A percentile compares a stretch with the other conserved stretches of the same genome.
These are phyloP conservation scores for Alternaria longipes DNA, from an alignment of 2,329 filamentous ascomycete species.

Conservation along the genomic window DNA sequence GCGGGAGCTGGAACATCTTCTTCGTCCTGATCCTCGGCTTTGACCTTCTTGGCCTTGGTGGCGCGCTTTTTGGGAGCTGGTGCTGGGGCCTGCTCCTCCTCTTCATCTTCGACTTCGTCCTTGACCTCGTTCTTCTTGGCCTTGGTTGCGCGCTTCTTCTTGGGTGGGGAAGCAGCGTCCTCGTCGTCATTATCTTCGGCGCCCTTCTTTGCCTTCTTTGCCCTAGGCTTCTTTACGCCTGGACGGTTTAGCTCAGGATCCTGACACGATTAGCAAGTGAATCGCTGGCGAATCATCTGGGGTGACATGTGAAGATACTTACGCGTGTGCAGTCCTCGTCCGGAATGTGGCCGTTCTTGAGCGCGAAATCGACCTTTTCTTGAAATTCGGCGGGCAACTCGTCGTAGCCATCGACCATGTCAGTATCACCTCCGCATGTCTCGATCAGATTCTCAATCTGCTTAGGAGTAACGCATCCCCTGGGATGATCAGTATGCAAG, in stretches of 20 bases:
- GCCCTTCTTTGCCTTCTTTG: conserved; percentile 43
- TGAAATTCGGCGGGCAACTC: conserved; percentile 74
- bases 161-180: conserved; percentile 34
- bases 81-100: conserved; percentile 32
- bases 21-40: conserved; percentile 32
- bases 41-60: conserved; percentile 18
- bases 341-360: conserved; percentile 82
- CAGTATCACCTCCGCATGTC: conserved; percentile 66
- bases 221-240: conserved; percentile 61
- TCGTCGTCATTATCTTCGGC: conserved; percentile 35
- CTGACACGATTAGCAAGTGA: conserved; percentile 55
- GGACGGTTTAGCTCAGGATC: conserved; percentile 78
- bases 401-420: conserved; percentile 81
- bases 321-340: conserved; percentile 90
- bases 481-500: conserved; percentile 50
- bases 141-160: conserved; percentile 54
- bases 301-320: conserved; percentile 51
- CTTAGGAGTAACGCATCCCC: conserved; percentile 87
- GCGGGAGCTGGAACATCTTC: conserved; percentile 37
- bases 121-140: conserved; percentile 35
- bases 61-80: conserved; percentile 45
- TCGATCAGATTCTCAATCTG: conserved; percentile 73
- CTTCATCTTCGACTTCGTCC: conserved; percentile 43
- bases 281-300: conserved; percentile 43
- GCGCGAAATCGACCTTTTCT: conserved; percentile 75